Conservation (phyloP, 208 protist genomes). For the Wallacemonas sp. region DNA sequence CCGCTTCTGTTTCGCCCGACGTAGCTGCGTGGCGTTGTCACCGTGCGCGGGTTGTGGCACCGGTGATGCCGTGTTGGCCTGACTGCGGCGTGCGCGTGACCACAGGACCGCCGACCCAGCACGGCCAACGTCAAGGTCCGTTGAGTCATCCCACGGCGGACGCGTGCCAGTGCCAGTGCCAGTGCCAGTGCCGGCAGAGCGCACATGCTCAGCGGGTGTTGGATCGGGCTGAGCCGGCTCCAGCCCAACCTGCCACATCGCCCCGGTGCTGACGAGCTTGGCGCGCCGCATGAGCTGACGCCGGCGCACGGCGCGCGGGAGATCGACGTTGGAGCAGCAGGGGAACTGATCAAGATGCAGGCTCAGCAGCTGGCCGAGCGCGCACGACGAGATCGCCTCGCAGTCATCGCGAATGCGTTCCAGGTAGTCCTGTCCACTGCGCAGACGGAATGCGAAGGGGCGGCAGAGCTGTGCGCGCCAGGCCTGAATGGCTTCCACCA, state of each 20-base stretch:
- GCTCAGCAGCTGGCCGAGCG: constrained; percentile 36
- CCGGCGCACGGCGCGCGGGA: constrained; percentile 29
- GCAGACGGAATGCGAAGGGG: constrained; percentile 58
- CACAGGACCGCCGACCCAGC: constrained; percentile 17
- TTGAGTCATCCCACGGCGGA: not conserved
- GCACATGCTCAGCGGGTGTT: not conserved
- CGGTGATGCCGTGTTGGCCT: not conserved
- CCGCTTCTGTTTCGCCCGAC: constrained; percentile 26
- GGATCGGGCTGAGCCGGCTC: constrained; percentile 23
- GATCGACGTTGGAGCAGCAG: constrained; percentile 38
- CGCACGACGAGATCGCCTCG: constrained; percentile 29
- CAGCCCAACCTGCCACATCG: constrained; percentile 32
- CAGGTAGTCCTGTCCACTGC: constrained; percentile 53
- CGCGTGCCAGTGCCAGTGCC: not conserved
- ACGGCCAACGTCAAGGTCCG: not conserved
- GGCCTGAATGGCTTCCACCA: constrained; percentile 59
- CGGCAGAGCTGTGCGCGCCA: constrained; percentile 65
- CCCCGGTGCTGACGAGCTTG: constrained; percentile 38
- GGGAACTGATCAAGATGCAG: constrained; percentile 53
- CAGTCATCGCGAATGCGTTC: constrained; percentile 55
- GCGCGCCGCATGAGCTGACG: constrained; percentile 36
- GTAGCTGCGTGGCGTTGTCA: not conserved
- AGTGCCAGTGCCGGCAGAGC: not conserved
- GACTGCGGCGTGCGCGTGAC: not conserved
- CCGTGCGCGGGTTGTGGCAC: not conserved